Evolutionary conservation across 2,329 filamentous ascomycete species (phyloP).

Genomic region (Colletotrichum incanum): DNA sequence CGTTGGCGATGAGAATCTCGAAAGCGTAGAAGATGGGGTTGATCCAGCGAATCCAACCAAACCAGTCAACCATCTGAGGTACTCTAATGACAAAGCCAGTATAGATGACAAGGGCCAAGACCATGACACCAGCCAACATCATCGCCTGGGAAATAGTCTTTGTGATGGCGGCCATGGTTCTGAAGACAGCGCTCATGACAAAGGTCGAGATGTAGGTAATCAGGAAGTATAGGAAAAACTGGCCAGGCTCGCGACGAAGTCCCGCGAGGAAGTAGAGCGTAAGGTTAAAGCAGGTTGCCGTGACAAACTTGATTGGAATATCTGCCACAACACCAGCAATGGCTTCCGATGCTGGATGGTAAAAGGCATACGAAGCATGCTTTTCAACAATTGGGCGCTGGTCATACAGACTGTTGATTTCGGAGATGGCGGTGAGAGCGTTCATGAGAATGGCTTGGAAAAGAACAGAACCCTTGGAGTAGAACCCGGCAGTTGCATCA

Average conservation of each 20-base stretch:
- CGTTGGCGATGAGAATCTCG: conserved; percentile 81
- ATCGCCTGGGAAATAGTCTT: conserved; percentile 75
- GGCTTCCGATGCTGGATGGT: conserved; percentile 68
- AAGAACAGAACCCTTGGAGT: conserved; percentile 68
- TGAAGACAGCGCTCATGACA: conserved; percentile 83
- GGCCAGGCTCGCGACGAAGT: conserved; percentile 70
- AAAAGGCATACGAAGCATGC: conserved; percentile 65
- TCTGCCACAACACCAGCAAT: conserved; percentile 69
- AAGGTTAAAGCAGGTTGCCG: conserved; percentile 67
- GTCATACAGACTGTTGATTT: conserved; percentile 63
- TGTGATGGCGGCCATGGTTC: conserved; percentile 80
- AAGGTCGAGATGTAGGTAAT: conserved; percentile 79
- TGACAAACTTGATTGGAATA: conserved; percentile 71
- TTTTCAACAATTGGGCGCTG: conserved; percentile 66
- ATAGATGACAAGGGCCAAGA: conserved; percentile 73
- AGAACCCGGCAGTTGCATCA: conserved; percentile 66
- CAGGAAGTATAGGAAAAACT: conserved; percentile 85
- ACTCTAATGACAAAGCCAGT: conserved; percentile 71
- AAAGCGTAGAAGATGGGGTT: conserved; percentile 84
- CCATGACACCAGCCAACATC: conserved; percentile 66
- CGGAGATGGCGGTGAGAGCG: conserved; percentile 70
- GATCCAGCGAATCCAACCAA: conserved; percentile 82
- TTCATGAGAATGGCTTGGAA: conserved; percentile 75
- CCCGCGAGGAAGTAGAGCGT: conserved; percentile 72
- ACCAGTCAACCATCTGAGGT: conserved; percentile 79